Evolutionary conservation across 495 filamentous ascomycete species (phyloP).

Genomic region (Hapsidospora chrysogenum): DNA sequence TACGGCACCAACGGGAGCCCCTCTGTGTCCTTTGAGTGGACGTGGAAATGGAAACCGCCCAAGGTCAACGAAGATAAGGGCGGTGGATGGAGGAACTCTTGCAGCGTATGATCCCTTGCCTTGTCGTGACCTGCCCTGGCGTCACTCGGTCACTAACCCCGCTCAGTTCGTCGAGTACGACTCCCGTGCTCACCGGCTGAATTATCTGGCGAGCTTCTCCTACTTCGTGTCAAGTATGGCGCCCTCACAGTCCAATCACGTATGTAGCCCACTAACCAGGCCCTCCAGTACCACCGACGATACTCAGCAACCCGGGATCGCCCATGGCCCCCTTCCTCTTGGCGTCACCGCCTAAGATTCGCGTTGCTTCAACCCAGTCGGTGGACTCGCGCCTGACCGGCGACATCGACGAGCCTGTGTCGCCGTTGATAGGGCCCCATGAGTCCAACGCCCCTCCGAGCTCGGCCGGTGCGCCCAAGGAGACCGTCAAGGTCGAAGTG

Average conservation of each 20-base stretch:
- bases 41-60: conserved; percentile 91
- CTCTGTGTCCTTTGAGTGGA: conserved; percentile 85
- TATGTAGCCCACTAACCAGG: conserved; percentile 1
- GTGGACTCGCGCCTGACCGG: conserved; percentile 55
- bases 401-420: conserved; percentile 43
- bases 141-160: too few relatives aligned
- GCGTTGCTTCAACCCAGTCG: conserved; percentile 69
- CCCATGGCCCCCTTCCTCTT: conserved; percentile 56
- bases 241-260: too few relatives aligned
- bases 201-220: conserved; percentile 78
- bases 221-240: conserved; percentile 87
- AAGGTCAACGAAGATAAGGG: conserved; percentile 68
- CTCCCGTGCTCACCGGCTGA: conserved; percentile 71
- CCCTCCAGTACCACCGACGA: conserved; percentile 14
- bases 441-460: conserved; percentile 16
- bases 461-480: conserved; percentile 23
- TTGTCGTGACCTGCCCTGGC: conserved; percentile 10
- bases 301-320: conserved; percentile 28
- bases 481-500: conserved; percentile 70
- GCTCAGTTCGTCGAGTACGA: conserved; percentile 92
- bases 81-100: conserved; percentile 87
- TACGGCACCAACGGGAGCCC: conserved; percentile 63
- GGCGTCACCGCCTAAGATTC: conserved; percentile 54
- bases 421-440: conserved; percentile 28
- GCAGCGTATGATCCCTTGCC: conserved; percentile 41